A percentile compares a stretch with the other conserved stretches of the same genome.
Conservation (phyloP, 1,139 yeast genomes). For the Hansenula lynferdii region DNA sequence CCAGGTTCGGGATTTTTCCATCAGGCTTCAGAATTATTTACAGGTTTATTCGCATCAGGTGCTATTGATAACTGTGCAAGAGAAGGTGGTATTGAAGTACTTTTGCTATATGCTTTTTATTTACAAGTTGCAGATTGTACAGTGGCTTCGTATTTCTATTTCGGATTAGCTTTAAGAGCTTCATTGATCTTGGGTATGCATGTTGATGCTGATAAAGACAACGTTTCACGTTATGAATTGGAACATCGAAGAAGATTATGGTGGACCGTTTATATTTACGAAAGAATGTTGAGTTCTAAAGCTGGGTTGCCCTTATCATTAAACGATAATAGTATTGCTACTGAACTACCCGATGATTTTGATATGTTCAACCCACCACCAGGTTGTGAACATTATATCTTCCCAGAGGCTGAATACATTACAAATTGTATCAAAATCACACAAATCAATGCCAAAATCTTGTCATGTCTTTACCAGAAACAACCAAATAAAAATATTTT, state of each 20-base stretch:
- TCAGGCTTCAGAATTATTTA: conserved; percentile 70
- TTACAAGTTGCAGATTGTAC: conserved; percentile 85
- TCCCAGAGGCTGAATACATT: conserved; percentile 78
- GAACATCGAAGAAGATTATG: conserved; percentile 81
- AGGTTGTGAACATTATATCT: conserved; percentile 61
- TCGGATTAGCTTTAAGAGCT: conserved; percentile 73
- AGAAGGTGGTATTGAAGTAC: conserved; percentile 80
- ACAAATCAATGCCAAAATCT: conserved; percentile 70
- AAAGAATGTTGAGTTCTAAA: conserved; percentile 78
- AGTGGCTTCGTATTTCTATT: conserved; percentile 74
- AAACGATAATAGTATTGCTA: conserved; percentile 73
- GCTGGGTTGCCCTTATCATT: conserved; percentile 80
- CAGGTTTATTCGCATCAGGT: conserved; percentile 75
- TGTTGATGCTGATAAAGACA: conserved; percentile 72
- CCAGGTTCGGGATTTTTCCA: conserved; percentile 78
- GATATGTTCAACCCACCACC: conserved; percentile 54
- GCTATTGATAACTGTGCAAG: conserved; percentile 71
- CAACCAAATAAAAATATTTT: conserved; percentile 72
- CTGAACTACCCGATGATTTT: conserved; percentile 71
- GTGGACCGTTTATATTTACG: conserved; percentile 94
- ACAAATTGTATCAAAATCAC: conserved; percentile 78
- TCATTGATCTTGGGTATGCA: conserved; percentile 78
- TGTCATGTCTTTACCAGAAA: conserved; percentile 68
- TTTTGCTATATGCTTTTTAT: conserved; percentile 73
- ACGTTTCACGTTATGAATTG: conserved; percentile 56